These are phyloP conservation scores for Xylaria polymorpha DNA, from an alignment of 2,329 filamentous ascomycete genomes.

Conservation along the genomic window DNA sequence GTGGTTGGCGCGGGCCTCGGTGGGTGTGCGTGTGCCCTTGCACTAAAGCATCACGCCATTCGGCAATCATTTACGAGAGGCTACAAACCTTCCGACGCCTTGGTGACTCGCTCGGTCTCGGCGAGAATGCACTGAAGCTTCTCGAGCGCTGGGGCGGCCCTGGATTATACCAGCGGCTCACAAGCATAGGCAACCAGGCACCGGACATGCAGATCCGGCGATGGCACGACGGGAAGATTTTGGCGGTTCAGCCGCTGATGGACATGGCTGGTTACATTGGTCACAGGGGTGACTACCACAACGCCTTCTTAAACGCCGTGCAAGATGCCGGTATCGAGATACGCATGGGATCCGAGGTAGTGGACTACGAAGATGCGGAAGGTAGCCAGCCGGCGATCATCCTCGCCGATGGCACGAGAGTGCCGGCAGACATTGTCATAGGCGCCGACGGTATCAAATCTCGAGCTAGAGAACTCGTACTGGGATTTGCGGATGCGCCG, in stretches of 20 bases:
- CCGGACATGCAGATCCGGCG: slow-evolving; percentile 60
- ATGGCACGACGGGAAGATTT: slow-evolving; percentile 60
- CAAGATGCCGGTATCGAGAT: slow-evolving; percentile 55
- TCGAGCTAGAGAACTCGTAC: slow-evolving; percentile 61
- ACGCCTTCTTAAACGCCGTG: slow-evolving; percentile 55
- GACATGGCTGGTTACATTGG: slow-evolving; percentile 60
- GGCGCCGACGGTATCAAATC: slow-evolving; percentile 64
- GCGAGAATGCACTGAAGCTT: slow-evolving; percentile 60
- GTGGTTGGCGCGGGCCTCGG: slow-evolving; percentile 63
- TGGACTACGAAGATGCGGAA: slow-evolving; percentile 53
- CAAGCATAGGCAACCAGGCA: slow-evolving; percentile 60
- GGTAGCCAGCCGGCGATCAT: slow-evolving; percentile 45
- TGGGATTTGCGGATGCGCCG: slow-evolving; percentile 63
- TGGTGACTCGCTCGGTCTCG: slow-evolving; percentile 59
- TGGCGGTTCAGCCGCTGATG: slow-evolving; percentile 58
- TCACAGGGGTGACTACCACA: slow-evolving; percentile 58
- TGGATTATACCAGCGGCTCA: slow-evolving; percentile 52
- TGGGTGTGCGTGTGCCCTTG: slow-evolving; percentile 61
- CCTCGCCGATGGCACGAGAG: slow-evolving; percentile 52
- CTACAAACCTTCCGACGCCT: slow-evolving; percentile 57
- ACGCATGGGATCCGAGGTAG: slow-evolving; percentile 54
- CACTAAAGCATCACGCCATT: slow-evolving; percentile 59
- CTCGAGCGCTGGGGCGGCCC: slow-evolving; percentile 58
- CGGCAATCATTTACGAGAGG: slow-evolving; percentile 58
- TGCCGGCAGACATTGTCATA: slow-evolving; percentile 61